Conservation (phyloP, 352 stramenopile genomes). For the Paralagenidium karlingii region DNA sequence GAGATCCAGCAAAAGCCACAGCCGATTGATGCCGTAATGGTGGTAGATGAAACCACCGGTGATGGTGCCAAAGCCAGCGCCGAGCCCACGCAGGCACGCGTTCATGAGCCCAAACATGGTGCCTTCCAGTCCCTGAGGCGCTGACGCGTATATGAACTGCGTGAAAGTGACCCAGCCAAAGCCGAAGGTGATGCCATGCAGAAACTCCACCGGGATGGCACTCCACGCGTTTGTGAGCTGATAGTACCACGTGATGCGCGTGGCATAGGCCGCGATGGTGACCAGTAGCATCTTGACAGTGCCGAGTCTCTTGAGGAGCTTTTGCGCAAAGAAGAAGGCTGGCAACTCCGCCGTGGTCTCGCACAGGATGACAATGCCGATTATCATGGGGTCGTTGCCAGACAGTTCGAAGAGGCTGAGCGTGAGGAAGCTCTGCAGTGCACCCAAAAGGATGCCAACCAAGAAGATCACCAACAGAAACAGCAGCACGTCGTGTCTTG, state of each 20-base stretch:
- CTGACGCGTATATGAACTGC: slow-evolving; percentile 7
- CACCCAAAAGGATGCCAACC: slow-evolving; percentile 6
- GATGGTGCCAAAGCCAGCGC: slow-evolving; percentile 4
- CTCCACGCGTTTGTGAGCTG: slow-evolving; percentile 11
- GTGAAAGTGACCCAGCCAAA: slow-evolving; percentile 6
- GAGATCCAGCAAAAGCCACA: slow-evolving; percentile 62
- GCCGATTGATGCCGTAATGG: slow-evolving; percentile 20
- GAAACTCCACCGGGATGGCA: slow-evolving; percentile 7
- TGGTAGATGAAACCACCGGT: slow-evolving; percentile 9
- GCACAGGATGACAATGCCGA: slow-evolving; percentile 8
- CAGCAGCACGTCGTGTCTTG: slow-evolving; percentile 13
- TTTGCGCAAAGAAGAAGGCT: slow-evolving; percentile 9
- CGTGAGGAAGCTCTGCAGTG: slow-evolving; percentile 5
- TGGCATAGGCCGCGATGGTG: slow-evolving; percentile 6
- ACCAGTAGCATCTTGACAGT: slow-evolving; percentile 3
- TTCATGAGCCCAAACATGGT: slow-evolving; percentile 9
- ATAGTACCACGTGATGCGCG: slow-evolving; percentile 8
- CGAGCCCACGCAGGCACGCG: slow-evolving; percentile 5
- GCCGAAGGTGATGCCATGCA: slow-evolving; percentile 11
- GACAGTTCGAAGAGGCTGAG: slow-evolving; percentile 9
- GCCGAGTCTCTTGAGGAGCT: slow-evolving; percentile 5
- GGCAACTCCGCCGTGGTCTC: slow-evolving; percentile 10
- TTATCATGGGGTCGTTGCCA: slow-evolving; percentile 3
- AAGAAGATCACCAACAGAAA: slow-evolving; percentile 7
- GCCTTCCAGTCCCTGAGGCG: slow-evolving; percentile 6